These are phyloP conservation scores for Oryza australiensis DNA, from an alignment of 176 grass and related monocot genomes.

Conservation along the genomic window DNA sequence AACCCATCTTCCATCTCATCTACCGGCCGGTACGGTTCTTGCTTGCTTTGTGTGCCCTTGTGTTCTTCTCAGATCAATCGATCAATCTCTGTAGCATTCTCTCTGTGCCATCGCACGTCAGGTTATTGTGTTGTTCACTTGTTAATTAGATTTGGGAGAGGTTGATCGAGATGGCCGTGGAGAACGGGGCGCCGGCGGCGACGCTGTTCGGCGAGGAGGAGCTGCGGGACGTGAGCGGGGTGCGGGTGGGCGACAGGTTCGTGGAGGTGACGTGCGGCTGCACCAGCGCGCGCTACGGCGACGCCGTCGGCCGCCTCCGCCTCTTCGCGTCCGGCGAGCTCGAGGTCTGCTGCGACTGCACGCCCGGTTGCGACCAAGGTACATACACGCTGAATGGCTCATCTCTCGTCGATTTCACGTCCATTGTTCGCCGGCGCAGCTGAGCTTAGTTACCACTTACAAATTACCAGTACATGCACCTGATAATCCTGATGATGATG, in stretches of 20 bases:
- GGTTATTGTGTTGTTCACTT: background rate
- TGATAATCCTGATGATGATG: background rate
- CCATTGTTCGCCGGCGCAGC: background rate
- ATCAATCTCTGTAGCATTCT: background rate
- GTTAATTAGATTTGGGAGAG: background rate
- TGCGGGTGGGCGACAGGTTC: constrained; percentile 41
- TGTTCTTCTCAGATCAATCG: background rate
- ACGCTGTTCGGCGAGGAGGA: constrained; percentile 61
- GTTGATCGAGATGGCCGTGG: constrained; percentile 25
- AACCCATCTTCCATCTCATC: background rate
- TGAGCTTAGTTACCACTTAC: too few relatives aligned
- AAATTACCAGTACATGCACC: too few relatives aligned
- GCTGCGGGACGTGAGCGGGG: constrained; percentile 47
- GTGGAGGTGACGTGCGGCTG: constrained; percentile 66
- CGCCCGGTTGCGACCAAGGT: constrained; percentile 58
- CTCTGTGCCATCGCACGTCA: background rate
- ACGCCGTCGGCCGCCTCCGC: constrained; percentile 63
- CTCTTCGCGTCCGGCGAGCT: constrained; percentile 64
- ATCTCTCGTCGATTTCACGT: background rate
- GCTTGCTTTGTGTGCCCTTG: background rate
- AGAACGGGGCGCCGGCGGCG: background rate
- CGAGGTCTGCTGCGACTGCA: constrained; percentile 60
- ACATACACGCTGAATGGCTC: background rate
- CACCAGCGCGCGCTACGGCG: constrained; percentile 62
- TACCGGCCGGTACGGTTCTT: background rate